Percentiles rank a stretch among this genome's conserved stretches.
Evolutionary conservation across 805 yeast genomes (phyloP).

Genomic region (Maudiozyma saulgeensis): DNA sequence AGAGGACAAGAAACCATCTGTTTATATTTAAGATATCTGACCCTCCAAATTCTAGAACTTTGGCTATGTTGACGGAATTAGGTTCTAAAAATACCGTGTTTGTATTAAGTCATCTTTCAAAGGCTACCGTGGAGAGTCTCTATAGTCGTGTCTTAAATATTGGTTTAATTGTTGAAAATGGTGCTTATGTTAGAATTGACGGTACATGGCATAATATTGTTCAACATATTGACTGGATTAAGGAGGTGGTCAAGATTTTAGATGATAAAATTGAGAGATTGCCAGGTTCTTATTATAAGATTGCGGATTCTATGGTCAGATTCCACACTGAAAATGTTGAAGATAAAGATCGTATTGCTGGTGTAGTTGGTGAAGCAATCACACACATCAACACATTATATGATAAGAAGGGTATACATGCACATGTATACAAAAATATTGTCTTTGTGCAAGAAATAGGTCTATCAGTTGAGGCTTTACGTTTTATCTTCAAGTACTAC

Average conservation of each 20-base stretch:
- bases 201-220: slow-evolving; percentile 54
- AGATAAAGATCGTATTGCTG: slow-evolving; percentile 51
- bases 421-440: slow-evolving; percentile 58
- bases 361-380: slow-evolving; percentile 74
- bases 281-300: slow-evolving; percentile 66
- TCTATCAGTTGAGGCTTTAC: slow-evolving; percentile 46
- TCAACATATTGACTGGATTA: slow-evolving; percentile 39
- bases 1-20: slow-evolving; percentile 30
- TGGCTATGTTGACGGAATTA: slow-evolving; percentile 50
- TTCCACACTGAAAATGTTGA: slow-evolving; percentile 66
- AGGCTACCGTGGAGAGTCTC: slow-evolving; percentile 54
- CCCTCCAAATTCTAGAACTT: slow-evolving; percentile 53
- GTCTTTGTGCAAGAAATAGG: slow-evolving; percentile 64
- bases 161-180: slow-evolving; percentile 86
- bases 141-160: slow-evolving; percentile 59
- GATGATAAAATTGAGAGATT: slow-evolving; percentile 52
- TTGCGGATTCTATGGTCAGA: slow-evolving; percentile 66
- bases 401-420: slow-evolving; percentile 59
- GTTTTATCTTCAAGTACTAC: slow-evolving; percentile 38
- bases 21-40: slow-evolving; percentile 40
- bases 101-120: slow-evolving; percentile 55
- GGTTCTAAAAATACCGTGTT: slow-evolving; percentile 61
- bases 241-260: slow-evolving; percentile 26
- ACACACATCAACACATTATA: slow-evolving; percentile 75
- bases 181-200: slow-evolving; percentile 61